Evolutionary conservation across 176 grass and related monocot species (phyloP).

Genomic region (Pontederia paniculata): DNA sequence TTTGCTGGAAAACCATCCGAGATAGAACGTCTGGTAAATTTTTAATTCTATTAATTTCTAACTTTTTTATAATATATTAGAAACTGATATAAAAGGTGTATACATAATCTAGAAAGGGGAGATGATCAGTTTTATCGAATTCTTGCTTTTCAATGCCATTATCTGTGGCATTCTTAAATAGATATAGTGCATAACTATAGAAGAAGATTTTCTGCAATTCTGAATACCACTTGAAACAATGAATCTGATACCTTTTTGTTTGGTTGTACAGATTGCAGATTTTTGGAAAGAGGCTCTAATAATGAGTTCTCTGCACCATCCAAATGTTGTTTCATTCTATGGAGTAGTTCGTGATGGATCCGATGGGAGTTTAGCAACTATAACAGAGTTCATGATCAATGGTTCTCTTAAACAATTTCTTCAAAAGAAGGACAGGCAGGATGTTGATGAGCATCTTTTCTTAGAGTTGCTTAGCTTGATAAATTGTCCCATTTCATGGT

Average conservation of each 20-base stretch:
- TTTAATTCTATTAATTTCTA: not conserved
- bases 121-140: too few species aligned
- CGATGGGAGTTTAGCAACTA: constrained; percentile 6
- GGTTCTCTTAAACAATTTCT: constrained; percentile 24
- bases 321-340: constrained; percentile 25
- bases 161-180: not conserved
- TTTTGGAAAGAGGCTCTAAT: constrained; percentile 25
- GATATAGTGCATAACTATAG: not conserved
- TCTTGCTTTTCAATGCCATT: too few species aligned
- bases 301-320: constrained; percentile 17
- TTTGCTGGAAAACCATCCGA: constrained; percentile 11
- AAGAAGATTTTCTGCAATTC: not conserved
- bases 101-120: too few species aligned
- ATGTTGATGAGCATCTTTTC: not conserved
- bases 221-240: not conserved
- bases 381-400: constrained; percentile 26
- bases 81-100: not conserved
- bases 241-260: not conserved
- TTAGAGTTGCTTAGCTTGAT: not conserved
- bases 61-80: not conserved
- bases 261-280: constrained; percentile 7
- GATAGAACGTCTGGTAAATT: constrained; percentile 11
- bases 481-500: not conserved
- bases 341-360: constrained; percentile 18
- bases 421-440: constrained; percentile 17